Conservation (phyloP, 345 rosid species). For the Camelina hispida region DNA sequence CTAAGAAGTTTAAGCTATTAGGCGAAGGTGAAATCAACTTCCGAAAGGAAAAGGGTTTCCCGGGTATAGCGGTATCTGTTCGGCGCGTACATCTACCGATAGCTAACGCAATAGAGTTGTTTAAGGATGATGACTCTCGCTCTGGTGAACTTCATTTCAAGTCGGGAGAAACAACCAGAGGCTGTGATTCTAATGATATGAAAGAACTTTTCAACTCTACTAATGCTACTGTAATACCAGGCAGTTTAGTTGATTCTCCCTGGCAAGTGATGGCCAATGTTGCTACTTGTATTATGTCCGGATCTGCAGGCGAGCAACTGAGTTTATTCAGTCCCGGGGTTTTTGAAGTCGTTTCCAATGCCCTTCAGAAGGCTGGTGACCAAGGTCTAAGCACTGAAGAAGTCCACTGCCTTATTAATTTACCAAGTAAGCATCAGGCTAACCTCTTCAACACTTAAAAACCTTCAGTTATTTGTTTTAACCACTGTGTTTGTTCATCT, state of each 20-base stretch:
- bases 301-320: constrained; percentile 44
- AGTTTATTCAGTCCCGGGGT: constrained; percentile 53
- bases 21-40: constrained; percentile 77
- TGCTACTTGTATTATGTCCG: constrained; percentile 53
- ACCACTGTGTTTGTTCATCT: constrained; percentile 39
- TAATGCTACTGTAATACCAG: constrained; percentile 46
- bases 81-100: constrained; percentile 52
- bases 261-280: constrained; percentile 83
- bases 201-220: constrained; percentile 50
- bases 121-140: constrained; percentile 52
- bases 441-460: background rate
- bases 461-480: constrained; percentile 18
- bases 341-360: constrained; percentile 58
- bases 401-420: constrained; percentile 51
- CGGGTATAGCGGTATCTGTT: constrained; percentile 71
- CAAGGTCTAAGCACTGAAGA: constrained; percentile 81
- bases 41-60: constrained; percentile 94
- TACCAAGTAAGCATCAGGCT: constrained; percentile 47
- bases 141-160: constrained; percentile 45
- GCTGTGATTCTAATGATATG: constrained; percentile 43
- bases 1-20: constrained; percentile 64
- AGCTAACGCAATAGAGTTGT: constrained; percentile 55
- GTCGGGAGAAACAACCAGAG: constrained; percentile 39
- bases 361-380: constrained; percentile 91
- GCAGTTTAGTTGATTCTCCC: constrained; percentile 51